phyloP scores from a whole-genome alignment of 2,329 filamentous ascomycete genomes.

The Penicillium griseofulvum region DNA sequence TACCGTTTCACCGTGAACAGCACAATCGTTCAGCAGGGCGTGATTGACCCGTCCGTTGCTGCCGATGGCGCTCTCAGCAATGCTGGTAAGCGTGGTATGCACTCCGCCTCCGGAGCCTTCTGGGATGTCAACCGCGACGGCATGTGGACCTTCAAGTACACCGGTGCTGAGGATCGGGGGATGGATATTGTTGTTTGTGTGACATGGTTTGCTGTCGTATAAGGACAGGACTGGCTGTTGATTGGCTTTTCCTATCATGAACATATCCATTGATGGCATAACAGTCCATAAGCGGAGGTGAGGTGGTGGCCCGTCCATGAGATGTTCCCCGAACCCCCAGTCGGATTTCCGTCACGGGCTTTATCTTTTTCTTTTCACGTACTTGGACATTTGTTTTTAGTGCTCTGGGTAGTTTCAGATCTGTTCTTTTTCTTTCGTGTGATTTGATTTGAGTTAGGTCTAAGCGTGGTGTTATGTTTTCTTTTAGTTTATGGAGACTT shows the following conservation, averaged over 20 bases:
- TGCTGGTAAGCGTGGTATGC: conserved; percentile 74
- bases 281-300: not conserved
- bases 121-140: conserved; percentile 54
- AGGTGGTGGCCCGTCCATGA: not conserved
- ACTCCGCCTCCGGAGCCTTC: conserved; percentile 50
- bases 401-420: not conserved
- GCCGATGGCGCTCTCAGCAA: conserved; percentile 58
- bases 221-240: not conserved
- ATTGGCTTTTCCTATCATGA: not conserved
- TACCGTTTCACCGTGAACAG: conserved; percentile 98
- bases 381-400: conserved; percentile 1
- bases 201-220: conserved; percentile 47
- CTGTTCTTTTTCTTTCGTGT: conserved; percentile 3
- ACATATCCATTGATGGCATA: not conserved
- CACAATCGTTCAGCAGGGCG: conserved; percentile 89
- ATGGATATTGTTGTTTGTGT: conserved; percentile 51
- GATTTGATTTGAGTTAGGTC: not conserved
- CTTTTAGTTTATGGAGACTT: not conserved
- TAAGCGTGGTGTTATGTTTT: conserved; percentile 6
- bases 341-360: not conserved
- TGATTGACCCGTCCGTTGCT: conserved; percentile 54
- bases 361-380: not conserved
- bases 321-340: not conserved
- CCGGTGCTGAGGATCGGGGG: conserved; percentile 46
- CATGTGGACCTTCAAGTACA: conserved; percentile 54